phyloP scores from a whole-genome alignment of 257 asterid genomes.

The Schizonepeta tenuifolia region DNA sequence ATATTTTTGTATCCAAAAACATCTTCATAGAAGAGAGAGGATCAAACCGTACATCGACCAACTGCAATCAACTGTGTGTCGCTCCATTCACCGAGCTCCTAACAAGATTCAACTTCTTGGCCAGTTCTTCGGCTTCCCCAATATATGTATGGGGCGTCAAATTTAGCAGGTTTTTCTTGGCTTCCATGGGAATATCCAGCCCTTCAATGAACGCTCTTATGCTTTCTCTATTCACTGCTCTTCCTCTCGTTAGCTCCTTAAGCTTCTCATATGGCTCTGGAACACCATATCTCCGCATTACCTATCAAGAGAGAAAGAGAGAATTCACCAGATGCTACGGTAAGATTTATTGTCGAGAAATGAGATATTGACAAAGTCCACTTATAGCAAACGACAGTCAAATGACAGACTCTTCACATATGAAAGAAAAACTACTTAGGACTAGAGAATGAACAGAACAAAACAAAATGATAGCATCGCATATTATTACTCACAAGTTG shows the following conservation, averaged over 20 bases:
- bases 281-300: conserved; percentile 85
- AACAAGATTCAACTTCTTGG: conserved; percentile 29
- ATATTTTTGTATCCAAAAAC: background rate
- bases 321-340: background rate
- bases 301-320: conserved; percentile 40
- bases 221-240: conserved; percentile 72
- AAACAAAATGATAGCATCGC: background rate
- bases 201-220: conserved; percentile 69
- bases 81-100: conserved; percentile 38
- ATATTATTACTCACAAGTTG: background rate
- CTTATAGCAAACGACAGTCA: background rate
- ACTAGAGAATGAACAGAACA: background rate
- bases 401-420: background rate
- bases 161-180: conserved; percentile 62
- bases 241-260: conserved; percentile 91
- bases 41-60: conserved; percentile 22
- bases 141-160: conserved; percentile 79
- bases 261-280: conserved; percentile 96
- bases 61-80: background rate
- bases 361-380: background rate
- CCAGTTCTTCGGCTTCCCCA: conserved; percentile 39
- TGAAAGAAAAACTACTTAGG: background rate
- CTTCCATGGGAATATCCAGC: conserved; percentile 67
- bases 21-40: background rate
- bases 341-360: background rate